These are phyloP conservation scores for Colletotrichum sp. DNA, from an alignment of 2,329 filamentous ascomycete species.

Conservation along the genomic window DNA sequence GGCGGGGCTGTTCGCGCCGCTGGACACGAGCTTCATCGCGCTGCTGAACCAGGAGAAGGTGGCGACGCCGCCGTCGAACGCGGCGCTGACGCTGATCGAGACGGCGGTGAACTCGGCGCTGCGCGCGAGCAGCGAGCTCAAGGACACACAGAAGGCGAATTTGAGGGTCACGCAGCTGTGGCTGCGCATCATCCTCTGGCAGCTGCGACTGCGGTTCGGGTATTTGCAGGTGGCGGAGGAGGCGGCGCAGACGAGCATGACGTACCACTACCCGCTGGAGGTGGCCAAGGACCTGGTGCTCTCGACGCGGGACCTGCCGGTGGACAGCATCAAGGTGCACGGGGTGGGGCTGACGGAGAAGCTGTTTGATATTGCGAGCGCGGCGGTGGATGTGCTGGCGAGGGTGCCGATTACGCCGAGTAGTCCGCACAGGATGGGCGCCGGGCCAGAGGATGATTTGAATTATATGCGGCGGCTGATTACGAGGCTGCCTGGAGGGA, in stretches of 20 bases:
- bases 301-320: slow-evolving; percentile 40
- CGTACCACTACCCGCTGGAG: slow-evolving; percentile 47
- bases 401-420: slow-evolving; percentile 39
- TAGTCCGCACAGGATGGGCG: slow-evolving; percentile 28
- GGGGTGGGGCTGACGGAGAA: slow-evolving; percentile 53
- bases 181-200: slow-evolving; percentile 50
- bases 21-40: slow-evolving; percentile 47
- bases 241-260: slow-evolving; percentile 35
- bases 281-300: slow-evolving; percentile 43
- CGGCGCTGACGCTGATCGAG: slow-evolving; percentile 39
- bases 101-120: slow-evolving; percentile 40
- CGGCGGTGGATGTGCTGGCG: slow-evolving; percentile 48
- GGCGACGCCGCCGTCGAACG: slow-evolving; percentile 32
- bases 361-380: slow-evolving; percentile 48
- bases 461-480: slow-evolving; percentile 42
- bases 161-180: slow-evolving; percentile 49
- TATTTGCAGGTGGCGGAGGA: slow-evolving; percentile 38
- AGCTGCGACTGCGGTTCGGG: slow-evolving; percentile 46
- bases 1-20: slow-evolving; percentile 42
- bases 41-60: slow-evolving; percentile 42
- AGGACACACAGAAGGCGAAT: slow-evolving; percentile 51
- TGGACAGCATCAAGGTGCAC: slow-evolving; percentile 45
- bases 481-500: slow-evolving; percentile 39
- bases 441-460: slow-evolving; percentile 40
- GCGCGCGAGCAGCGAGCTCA: slow-evolving; percentile 33